A percentile compares a stretch with the other conserved stretches of the same genome.
phyloP scores from a whole-genome alignment of 176 grass and related monocot genomes.

The Avena insularis region DNA sequence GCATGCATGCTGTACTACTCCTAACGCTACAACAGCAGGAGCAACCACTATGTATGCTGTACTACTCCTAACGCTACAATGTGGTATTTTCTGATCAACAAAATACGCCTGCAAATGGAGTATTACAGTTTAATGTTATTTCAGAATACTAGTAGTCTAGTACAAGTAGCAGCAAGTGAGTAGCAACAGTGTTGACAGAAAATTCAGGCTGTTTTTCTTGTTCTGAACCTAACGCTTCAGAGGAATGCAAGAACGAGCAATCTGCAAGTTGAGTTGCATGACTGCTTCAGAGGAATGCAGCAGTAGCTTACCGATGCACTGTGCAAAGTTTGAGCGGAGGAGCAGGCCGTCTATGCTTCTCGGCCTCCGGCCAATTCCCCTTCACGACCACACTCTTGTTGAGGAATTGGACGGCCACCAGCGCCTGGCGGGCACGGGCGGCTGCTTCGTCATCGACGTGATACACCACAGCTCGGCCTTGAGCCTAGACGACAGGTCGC shows the following conservation, averaged over 20 bases:
- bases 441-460: constrained; percentile 36
- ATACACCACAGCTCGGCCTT: constrained; percentile 62
- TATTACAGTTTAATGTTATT: too few relatives aligned
- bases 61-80: too few relatives aligned
- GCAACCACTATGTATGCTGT: too few relatives aligned
- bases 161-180: too few relatives aligned
- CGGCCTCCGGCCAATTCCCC: constrained; percentile 73
- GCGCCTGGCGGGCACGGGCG: constrained; percentile 47
- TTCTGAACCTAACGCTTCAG: background rate
- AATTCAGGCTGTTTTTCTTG: too few relatives aligned
- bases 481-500: constrained; percentile 63
- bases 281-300: too few relatives aligned
- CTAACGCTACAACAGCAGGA: too few relatives aligned
- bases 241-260: background rate
- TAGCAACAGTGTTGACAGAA: background rate
- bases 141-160: too few relatives aligned
- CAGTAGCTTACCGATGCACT: constrained; percentile 76
- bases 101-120: too few relatives aligned
- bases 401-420: constrained; percentile 87
- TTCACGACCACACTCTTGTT: constrained; percentile 60
- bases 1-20: too few relatives aligned
- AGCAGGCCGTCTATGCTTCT: constrained; percentile 83
- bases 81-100: too few relatives aligned
- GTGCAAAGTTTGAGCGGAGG: constrained; percentile 73
- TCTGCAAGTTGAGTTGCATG: background rate